Percentiles rank a stretch among this genome's conserved stretches.
Conservation (phyloP, 352 stramenopile species). For the Pythium periplocum region DNA sequence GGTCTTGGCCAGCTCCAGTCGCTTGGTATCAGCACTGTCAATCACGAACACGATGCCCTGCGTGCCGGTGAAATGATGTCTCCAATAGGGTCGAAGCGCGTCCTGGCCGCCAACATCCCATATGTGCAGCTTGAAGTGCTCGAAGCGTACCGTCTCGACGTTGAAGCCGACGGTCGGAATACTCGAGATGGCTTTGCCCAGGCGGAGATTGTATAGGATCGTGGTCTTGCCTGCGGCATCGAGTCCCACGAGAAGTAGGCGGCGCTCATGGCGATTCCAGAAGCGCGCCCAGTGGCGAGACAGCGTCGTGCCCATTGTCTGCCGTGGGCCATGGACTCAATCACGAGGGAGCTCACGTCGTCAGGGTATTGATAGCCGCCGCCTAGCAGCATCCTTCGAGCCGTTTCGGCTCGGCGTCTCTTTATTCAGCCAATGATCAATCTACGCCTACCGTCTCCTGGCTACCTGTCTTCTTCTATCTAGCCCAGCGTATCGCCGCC, state of each 20-base stretch:
- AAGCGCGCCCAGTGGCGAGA: slow-evolving; percentile 61
- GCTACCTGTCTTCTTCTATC: not conserved
- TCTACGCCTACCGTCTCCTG: not conserved
- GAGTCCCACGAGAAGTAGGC: slow-evolving; percentile 68
- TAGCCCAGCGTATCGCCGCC: slow-evolving; percentile 91
- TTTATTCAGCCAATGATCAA: no score
- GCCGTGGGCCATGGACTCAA: no score
- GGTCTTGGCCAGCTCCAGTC: slow-evolving; percentile 61
- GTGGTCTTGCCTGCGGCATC: slow-evolving; percentile 79
- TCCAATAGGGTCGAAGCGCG: slow-evolving; percentile 73
- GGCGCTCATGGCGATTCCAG: slow-evolving; percentile 75
- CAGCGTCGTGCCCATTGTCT: slow-evolving; percentile 56
- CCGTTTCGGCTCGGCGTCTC: no score
- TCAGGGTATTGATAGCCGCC: slow-evolving; percentile 9
- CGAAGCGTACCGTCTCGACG: slow-evolving; percentile 69
- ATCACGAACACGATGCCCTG: slow-evolving; percentile 85
- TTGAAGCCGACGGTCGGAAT: slow-evolving; percentile 84
- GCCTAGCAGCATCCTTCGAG: no score
- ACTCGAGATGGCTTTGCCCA: slow-evolving; percentile 72
- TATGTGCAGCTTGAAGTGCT: slow-evolving; percentile 73
- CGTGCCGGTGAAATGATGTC: slow-evolving; percentile 81
- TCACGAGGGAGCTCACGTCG: no score
- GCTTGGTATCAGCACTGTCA: slow-evolving; percentile 63
- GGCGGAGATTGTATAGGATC: slow-evolving; percentile 72
- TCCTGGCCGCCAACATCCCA: slow-evolving; percentile 58